phyloP scores from a whole-genome alignment of 306 rosid species.

The Rosa lucieae region DNA sequence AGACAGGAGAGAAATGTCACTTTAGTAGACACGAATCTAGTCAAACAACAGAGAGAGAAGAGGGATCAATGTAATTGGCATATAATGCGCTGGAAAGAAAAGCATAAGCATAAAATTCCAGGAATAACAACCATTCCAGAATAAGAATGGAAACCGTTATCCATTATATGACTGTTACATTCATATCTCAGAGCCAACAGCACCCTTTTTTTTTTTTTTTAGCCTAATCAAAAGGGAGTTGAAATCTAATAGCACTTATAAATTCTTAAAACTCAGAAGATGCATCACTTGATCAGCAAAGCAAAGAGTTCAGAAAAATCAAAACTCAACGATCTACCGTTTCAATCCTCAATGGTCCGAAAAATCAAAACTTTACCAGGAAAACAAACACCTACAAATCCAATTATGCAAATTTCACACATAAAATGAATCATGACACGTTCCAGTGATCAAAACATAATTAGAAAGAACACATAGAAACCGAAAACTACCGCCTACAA shows the following conservation, averaged over 20 bases:
- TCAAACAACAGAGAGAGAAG: background rate
- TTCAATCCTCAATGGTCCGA: slow-evolving; percentile 11
- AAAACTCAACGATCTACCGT: background rate
- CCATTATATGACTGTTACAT: slow-evolving; percentile 26
- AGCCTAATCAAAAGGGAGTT: background rate
- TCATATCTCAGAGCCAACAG: background rate
- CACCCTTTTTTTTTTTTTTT: background rate
- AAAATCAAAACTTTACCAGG: background rate
- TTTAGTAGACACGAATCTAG: slow-evolving; percentile 14
- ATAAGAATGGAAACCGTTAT: slow-evolving; percentile 32
- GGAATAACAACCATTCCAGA: slow-evolving; percentile 20
- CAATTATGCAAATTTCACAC: background rate
- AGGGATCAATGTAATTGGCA: slow-evolving; percentile 32
- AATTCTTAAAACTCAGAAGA: background rate
- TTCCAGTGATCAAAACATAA: background rate
- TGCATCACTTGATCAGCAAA: slow-evolving; percentile 18
- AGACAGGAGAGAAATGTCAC: slow-evolving; percentile 6
- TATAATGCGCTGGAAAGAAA: slow-evolving; percentile 30
- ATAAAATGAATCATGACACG: background rate
- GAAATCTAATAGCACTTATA: background rate
- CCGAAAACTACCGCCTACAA: background rate
- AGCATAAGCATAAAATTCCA: slow-evolving; percentile 34
- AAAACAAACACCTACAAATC: background rate
- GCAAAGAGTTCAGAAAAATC: slow-evolving; percentile 6
- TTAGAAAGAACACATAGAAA: background rate